Percentiles rank a stretch among this genome's conserved stretches.
phyloP scores from a whole-genome alignment of 2,329 filamentous ascomycete species.

The Fusarium bulbicola region DNA sequence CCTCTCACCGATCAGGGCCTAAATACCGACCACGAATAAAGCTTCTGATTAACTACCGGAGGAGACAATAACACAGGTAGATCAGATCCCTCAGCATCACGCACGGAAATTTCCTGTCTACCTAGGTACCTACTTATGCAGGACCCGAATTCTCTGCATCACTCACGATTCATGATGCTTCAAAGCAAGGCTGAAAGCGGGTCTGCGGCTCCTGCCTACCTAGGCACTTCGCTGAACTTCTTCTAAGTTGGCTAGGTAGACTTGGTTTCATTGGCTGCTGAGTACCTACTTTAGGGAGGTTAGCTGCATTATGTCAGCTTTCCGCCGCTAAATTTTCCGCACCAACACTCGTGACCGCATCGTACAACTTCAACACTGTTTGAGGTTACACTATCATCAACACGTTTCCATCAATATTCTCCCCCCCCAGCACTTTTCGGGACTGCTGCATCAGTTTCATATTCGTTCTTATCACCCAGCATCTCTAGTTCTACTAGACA shows the following conservation, averaged over 20 bases:
- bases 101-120: not conserved
- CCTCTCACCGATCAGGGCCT: too few species aligned
- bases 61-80: not conserved
- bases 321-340: conserved; percentile 39
- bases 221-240: not conserved
- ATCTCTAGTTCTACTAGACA: conserved; percentile 21
- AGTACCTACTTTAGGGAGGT: not conserved
- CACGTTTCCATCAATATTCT: conserved; percentile 33
- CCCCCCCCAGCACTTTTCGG: conserved; percentile 27
- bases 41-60: not conserved
- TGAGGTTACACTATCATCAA: conserved; percentile 30
- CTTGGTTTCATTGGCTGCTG: conserved; percentile 1
- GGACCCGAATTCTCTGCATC: not conserved
- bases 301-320: conserved; percentile 38
- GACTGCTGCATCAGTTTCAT: conserved; percentile 40
- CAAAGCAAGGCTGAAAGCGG: conserved; percentile 1
- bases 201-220: not conserved
- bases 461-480: conserved; percentile 6
- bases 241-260: not conserved
- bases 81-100: not conserved
- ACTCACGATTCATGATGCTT: not conserved
- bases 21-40: not conserved
- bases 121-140: not conserved
- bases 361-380: conserved; percentile 29
- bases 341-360: conserved; percentile 35